A percentile compares a stretch with the other conserved stretches of the same genome.
Conservation (phyloP, 306 rosid genomes). For the Lathyrus aphaca region DNA sequence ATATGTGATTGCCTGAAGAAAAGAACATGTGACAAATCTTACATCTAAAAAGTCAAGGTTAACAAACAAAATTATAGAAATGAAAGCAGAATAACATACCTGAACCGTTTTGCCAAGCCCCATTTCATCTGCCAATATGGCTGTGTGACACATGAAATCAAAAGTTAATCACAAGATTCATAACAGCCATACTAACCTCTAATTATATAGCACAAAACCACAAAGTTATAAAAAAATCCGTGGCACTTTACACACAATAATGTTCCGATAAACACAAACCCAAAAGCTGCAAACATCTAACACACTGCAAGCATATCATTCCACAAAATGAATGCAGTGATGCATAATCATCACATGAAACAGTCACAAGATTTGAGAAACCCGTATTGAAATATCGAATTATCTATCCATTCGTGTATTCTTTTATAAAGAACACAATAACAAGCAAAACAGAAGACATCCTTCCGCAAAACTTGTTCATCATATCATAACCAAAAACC, state of each 20-base stretch:
- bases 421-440: neutral
- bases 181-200: conserved; percentile 22
- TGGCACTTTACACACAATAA: neutral
- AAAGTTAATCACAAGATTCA: conserved; percentile 20
- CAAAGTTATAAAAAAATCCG: neutral
- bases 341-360: neutral
- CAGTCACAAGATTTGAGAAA: conserved; percentile 14
- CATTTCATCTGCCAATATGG: conserved; percentile 99
- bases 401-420: neutral
- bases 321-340: conserved; percentile 10
- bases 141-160: conserved; percentile 56
- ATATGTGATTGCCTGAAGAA: conserved; percentile 84
- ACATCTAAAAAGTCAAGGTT: conserved; percentile 25
- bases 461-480: neutral
- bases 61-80: conserved; percentile 29
- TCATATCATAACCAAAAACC: conserved; percentile 15
- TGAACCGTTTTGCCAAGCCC: conserved; percentile 97
- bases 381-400: neutral
- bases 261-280: conserved; percentile 18
- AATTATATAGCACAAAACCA: conserved; percentile 7
- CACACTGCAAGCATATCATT: conserved; percentile 10
- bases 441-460: neutral
- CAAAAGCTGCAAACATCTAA: conserved; percentile 11
- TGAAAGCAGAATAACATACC: conserved; percentile 50
- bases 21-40: conserved; percentile 41